Evolutionary conservation across 2,329 filamentous ascomycete genomes (phyloP), one percentile per base, ranked within the genome.

Genomic region (Trichophyton benhamiae): DNA sequence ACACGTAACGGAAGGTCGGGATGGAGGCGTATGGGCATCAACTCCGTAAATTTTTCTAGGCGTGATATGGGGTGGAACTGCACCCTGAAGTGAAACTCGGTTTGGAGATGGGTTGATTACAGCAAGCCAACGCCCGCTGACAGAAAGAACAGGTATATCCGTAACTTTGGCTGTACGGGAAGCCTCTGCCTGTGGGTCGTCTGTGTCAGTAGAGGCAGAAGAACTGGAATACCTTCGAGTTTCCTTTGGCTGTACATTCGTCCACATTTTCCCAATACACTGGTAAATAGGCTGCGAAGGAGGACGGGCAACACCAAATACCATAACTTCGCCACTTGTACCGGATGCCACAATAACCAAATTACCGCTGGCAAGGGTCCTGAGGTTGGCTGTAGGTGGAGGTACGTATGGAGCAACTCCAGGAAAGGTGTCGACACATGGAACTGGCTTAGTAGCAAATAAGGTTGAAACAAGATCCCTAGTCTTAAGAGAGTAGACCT

Each of bases 261-360:
- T 96, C 94, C 94, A 99, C 17, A 95, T 77, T 75, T 99, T 99
- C 20, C 87, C 91, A 61, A 94, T 79, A 68, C 91, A 96, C 62
- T 78, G 77, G 69, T 84, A 87, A 13, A 65, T 63, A 36, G 64
- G 65, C 9, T 64, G 61, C 15, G 63, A 62, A 13, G 65, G 66
- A 53, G 66, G 65, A 25, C 61, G 63, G 42, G 64, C 67, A 60
- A 72, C 64, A 36, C 78, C 71, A 81, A 86, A 97, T 6, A 96
- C 78, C 80, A 88, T 96, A 53, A 92, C 85, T 75, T 97, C 92
- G 11, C 92, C 92, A 58, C 89, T 96, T 22, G 81, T 76, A 2
- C 90, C 91, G 58, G 91, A 96, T 60, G 87, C 84, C 36, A 96
- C 78, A 2, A 86, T 80, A 42, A 96, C 70, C 67, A 83, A 88